Percentiles rank a stretch among this genome's conserved stretches.
Evolutionary conservation across 2,329 filamentous ascomycete genomes (phyloP).

Genomic region (Cryphonectria radicalis): DNA sequence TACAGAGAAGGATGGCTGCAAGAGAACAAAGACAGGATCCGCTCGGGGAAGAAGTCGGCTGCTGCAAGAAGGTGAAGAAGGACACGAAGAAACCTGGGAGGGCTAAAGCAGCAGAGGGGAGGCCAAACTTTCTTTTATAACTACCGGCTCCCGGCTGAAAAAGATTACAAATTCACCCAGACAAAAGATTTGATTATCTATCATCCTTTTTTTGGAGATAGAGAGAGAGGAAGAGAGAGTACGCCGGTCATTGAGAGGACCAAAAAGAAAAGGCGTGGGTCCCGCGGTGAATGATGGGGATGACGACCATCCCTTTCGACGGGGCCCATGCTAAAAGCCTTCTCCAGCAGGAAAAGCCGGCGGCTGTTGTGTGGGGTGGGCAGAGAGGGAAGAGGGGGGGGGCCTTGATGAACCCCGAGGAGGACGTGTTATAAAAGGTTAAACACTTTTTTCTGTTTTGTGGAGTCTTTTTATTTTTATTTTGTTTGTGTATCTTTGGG

Average conservation of each 20-base stretch:
- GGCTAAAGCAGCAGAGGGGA: neutral
- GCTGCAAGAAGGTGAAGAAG: neutral
- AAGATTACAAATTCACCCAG: neutral
- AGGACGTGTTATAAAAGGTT: neutral
- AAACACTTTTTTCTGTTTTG: neutral
- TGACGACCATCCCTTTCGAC: neutral
- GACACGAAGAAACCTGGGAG: neutral
- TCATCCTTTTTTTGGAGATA: neutral
- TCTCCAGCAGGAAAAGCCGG: neutral
- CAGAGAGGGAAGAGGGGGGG: neutral
- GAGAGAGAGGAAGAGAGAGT: neutral
- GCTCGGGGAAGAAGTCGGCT: neutral
- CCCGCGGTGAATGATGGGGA: neutral
- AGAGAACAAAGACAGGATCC: neutral
- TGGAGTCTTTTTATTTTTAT: neutral
- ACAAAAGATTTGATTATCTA: neutral
- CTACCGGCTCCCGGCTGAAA: neutral
- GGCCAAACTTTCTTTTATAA: neutral
- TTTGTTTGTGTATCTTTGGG: no score
- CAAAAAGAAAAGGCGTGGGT: neutral
- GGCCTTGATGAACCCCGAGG: neutral
- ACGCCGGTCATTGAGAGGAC: neutral
- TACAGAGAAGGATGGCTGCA: neutral
- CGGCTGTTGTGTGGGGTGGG: neutral
- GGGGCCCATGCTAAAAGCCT: neutral